Base-by-base conservation (phyloP, 1,139 yeast genomes). In the Kurtzmaniella natalensis region DNA sequence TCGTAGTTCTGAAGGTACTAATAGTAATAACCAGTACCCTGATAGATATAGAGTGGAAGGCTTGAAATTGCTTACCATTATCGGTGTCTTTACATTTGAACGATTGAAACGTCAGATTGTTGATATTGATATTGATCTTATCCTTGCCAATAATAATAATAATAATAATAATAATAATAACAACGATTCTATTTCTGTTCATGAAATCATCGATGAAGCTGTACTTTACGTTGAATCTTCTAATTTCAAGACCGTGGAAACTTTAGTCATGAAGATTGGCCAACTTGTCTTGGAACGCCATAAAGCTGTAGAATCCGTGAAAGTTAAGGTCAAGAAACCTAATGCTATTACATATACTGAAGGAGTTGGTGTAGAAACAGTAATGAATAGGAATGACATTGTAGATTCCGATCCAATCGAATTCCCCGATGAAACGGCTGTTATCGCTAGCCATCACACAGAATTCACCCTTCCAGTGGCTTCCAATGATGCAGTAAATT, bases 11-110 rank as follows among this genome's bases (percentile, higher is more conserved):
- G 24, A 34, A 34, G 9, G 44, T 7, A 46, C 43, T 10, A 36
- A 43, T 2, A 39, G 38, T 5, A 38, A 38, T 3, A 20, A 7
- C 9, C 19, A 11, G 7, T n/a, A n/a, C n/a, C 35, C 42, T 2
- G 85, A 78, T 45, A 44, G 48, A 8, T 63, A 83, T 6, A 55
- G 51, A 20, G 72, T 83, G 24, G 63, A 64, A 19, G 72, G 74
- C 10, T 60, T 89, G 33, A 69, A 73, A 36, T 57, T 85, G 19
- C 70, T 82, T 33, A 82, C 96, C 0, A 70, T 88, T 26, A 84
- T 92, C 45, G 98, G 98, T 3, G 94, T 92, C 7, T 89, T 87
- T 60, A 82, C 89, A 1, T 85, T 88, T 58, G 98, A 92, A 54
- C 67, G 97, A 41, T 57, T 81, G 23, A 81, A 83, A 49, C 76